Base-by-base conservation (phyloP, 177 flowering plant species). In the Telopea speciosissima region DNA sequence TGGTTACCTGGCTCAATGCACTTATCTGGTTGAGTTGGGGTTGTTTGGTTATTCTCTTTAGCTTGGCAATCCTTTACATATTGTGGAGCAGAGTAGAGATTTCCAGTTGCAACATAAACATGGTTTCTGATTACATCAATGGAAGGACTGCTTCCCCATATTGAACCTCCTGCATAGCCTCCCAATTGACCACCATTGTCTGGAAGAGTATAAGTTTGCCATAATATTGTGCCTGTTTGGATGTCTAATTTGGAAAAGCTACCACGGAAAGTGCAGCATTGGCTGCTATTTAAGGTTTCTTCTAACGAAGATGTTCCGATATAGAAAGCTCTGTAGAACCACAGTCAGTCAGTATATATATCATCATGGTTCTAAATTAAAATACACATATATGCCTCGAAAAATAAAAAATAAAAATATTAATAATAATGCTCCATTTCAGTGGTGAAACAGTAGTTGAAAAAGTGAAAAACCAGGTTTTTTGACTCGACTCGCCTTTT, bases 111-210 rank as follows among this genome's bases (percentile, higher is more conserved):
- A 22, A 75, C 75, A 36, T 75, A 83, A 8, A 86, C 78, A 8
- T 67, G 82, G 26, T 77, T 82, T 45, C 85, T 31, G 1, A 8
- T 0, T 0, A 33, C 58, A 23, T 84, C 87, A 14, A 86, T 80
- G 31, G 86, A 52, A 0, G 89, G 89, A 65, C 88, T 85, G 63
- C 87, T 85, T 22, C 90, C 90, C 90, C 88, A 85, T 28, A 87
- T 76, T 9, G 85, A 85, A 0, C 81, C 85, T 22, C 91, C 91
- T 1, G 91, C 68, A 49, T 85, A 83, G 0, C 70, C 83, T 22
- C 85, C 86, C 0, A 4, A 13, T 21, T 59, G 40, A 52, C 85
- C 85, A 0, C 69, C 62, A 26, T 88, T 86, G 68, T 86, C 84
- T 0, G 86, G 90, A 1, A 89, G 67, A 36, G 78, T 81, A 71